Evolutionary conservation across 305 asterid genomes (phyloP).

Genomic region (Fraxinus floribunda): DNA sequence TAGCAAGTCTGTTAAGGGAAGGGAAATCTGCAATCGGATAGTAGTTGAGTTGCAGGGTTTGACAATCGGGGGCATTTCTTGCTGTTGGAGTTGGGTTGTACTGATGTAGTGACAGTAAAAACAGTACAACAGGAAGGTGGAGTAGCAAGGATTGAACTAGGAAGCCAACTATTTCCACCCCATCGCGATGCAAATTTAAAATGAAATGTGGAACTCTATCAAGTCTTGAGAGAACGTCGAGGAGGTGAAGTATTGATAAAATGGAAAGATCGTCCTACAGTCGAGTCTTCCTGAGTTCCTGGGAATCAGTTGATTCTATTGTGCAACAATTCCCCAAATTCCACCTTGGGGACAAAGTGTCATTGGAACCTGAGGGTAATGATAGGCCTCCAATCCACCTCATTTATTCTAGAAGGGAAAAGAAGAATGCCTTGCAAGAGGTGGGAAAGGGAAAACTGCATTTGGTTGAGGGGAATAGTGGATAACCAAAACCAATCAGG

Average conservation of each 20-base stretch:
- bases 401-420: background rate
- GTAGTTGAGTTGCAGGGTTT: background rate
- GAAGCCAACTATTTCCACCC: background rate
- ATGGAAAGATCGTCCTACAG: background rate
- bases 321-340: background rate
- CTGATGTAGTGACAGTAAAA: background rate
- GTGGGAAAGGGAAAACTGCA: background rate
- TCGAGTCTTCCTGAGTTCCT: background rate
- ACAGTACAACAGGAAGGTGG: background rate
- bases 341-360: background rate
- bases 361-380: background rate
- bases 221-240: background rate
- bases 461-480: background rate
- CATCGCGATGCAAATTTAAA: background rate
- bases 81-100: background rate
- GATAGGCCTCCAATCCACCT: background rate
- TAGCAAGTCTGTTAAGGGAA: background rate
- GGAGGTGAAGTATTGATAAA: background rate
- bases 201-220: background rate
- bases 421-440: background rate
- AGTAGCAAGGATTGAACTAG: background rate
- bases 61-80: background rate
- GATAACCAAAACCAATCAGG: background rate
- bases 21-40: background rate
- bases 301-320: background rate